Conservation (phyloP, 495 filamentous ascomycete species). For the Melanomma pulvis-pyrius region DNA sequence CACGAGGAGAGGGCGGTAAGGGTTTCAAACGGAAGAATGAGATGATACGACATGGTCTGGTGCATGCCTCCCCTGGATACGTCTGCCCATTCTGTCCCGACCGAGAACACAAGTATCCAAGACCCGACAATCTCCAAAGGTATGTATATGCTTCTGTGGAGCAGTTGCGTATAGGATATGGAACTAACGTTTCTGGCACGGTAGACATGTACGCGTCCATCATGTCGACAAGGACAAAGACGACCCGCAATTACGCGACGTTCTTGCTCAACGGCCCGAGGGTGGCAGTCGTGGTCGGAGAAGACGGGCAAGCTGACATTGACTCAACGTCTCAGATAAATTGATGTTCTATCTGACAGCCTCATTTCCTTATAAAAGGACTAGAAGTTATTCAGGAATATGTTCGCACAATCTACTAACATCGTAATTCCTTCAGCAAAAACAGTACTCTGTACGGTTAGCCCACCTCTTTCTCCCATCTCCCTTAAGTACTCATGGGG, state of each 20-base stretch:
- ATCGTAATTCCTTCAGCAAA: too few relatives aligned
- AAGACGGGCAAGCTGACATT: conserved; percentile 53
- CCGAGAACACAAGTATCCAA: conserved; percentile 92
- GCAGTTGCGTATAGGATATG: not conserved
- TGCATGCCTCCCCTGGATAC: conserved; percentile 94
- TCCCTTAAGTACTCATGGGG: too few relatives aligned
- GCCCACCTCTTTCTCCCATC: too few relatives aligned
- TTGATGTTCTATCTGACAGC: not conserved
- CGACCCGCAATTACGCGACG: conserved; percentile 75
- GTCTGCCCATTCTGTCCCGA: conserved; percentile 97
- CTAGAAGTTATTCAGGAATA: too few relatives aligned
- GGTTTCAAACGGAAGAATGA: conserved; percentile 99
- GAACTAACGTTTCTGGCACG: not conserved
- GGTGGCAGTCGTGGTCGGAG: conserved; percentile 82
- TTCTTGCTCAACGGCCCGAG: conserved; percentile 79
- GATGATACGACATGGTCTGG: conserved; percentile 96
- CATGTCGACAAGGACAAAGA: conserved; percentile 86
- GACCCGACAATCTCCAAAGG: conserved; percentile 98
- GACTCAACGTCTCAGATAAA: not conserved
- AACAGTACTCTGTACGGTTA: too few relatives aligned
- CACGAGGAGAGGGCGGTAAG: conserved; percentile 79
- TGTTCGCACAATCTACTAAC: too few relatives aligned
- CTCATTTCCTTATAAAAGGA: not conserved
- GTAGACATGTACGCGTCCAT: conserved; percentile 84
- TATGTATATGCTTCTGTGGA: conserved; percentile 47